These are phyloP conservation scores for Cryptococcus sp. DNA, from an alignment of 1,284 basidiomycete genomes.

Conservation along the genomic window DNA sequence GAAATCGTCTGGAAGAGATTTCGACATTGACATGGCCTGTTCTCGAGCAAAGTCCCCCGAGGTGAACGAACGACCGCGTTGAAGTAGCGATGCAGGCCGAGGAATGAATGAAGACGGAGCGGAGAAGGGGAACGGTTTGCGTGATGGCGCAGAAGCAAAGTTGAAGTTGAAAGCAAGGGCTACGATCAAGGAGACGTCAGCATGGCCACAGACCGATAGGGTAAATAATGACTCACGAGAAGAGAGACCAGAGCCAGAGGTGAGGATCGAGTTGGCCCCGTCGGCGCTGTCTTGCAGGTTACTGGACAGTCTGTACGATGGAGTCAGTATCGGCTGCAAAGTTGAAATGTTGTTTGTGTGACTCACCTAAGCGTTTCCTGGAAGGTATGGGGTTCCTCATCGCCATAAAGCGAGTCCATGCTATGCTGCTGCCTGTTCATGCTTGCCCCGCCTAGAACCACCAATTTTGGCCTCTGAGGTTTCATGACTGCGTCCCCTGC, in stretches of 20 bases:
- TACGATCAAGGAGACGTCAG: not conserved
- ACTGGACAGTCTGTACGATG: conserved; percentile 24
- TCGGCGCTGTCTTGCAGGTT: conserved; percentile 26
- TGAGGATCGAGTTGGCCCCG: conserved; percentile 14
- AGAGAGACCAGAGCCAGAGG: conserved; percentile 28
- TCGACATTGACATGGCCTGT: conserved; percentile 7
- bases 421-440: conserved; percentile 35
- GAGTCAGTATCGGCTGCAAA: not conserved
- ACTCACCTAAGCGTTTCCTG: conserved; percentile 35
- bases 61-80: conserved; percentile 46
- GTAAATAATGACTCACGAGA: conserved; percentile 24
- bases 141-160: conserved; percentile 16
- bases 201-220: not conserved
- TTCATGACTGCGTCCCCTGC: conserved; percentile 9
- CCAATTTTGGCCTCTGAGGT: conserved; percentile 18
- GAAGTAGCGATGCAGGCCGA: conserved; percentile 37
- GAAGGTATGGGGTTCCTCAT: conserved; percentile 24
- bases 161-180: conserved; percentile 34
- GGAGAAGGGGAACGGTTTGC: conserved; percentile 17
- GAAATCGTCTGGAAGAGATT: conserved; percentile 8
- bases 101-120: conserved; percentile 12
- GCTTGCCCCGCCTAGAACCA: conserved; percentile 22
- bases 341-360: not conserved
- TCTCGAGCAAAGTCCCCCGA: conserved; percentile 27
- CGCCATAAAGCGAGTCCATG: conserved; percentile 38